Evolutionary conservation across 495 filamentous ascomycete genomes (phyloP).

Genomic region (Aspergillus homomorphus): DNA sequence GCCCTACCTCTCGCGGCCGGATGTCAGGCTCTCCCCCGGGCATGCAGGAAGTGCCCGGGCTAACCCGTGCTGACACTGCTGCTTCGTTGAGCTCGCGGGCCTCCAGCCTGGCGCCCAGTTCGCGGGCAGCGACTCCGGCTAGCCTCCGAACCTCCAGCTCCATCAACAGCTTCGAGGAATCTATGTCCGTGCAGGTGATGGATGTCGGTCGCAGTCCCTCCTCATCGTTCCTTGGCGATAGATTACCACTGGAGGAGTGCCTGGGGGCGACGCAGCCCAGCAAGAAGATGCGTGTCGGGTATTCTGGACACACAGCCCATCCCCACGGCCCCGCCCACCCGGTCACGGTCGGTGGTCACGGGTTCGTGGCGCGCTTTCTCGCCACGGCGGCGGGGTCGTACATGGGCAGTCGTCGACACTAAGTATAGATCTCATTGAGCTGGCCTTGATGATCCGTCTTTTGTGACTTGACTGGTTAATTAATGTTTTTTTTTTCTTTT

Average conservation of each 20-base stretch:
- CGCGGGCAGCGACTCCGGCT: constrained; percentile 37
- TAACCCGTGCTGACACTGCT: constrained; percentile 45
- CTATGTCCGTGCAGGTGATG: constrained; percentile 25
- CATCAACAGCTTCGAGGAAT: constrained; percentile 33
- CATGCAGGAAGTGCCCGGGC: constrained; percentile 43
- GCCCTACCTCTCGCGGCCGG: constrained; percentile 33
- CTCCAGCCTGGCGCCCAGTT: constrained; percentile 46
- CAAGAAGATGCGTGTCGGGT: constrained; percentile 42
- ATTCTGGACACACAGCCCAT: constrained; percentile 13
- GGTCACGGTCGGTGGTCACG: constrained; percentile 2
- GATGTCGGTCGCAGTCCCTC: constrained; percentile 36
- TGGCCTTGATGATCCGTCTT: background rate
- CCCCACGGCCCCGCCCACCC: constrained; percentile 12
- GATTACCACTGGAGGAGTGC: constrained; percentile 33
- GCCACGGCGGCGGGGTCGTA: constrained; percentile 45
- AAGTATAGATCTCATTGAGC: constrained; percentile 22
- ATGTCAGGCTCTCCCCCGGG: constrained; percentile 52
- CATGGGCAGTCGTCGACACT: constrained; percentile 39
- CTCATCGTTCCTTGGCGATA: constrained; percentile 34
- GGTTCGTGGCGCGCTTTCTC: constrained; percentile 45
- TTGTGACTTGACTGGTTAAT: background rate
- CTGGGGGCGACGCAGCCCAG: constrained; percentile 33
- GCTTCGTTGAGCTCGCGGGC: constrained; percentile 48
- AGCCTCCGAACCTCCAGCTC: constrained; percentile 42
- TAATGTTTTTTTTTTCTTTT: background rate